Evolutionary conservation across 352 stramenopile species (phyloP), one percentile per base, ranked within the genome.

Genomic region (Phytophthora capsici): DNA sequence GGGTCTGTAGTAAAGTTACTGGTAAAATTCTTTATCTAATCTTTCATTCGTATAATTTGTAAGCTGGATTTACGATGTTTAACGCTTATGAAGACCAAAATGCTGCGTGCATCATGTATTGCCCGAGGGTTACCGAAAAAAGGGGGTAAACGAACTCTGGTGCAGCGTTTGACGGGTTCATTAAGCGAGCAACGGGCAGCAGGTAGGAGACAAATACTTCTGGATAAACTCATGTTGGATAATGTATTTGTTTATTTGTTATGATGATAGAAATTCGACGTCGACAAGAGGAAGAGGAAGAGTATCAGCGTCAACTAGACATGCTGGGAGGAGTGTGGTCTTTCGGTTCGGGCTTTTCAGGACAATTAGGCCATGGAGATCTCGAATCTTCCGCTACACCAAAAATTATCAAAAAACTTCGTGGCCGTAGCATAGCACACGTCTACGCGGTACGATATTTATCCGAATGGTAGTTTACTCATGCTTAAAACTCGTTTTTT

Each of bases 251-350:
- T n/a, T 25, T 26, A 7, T 10, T 6, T 52, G 7, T 13, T 45
- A 6, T 17, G n/a, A 17, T 13, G 19, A 20, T 66, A 95, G 86
- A 95, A 58, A 84, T 88, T 52, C 49, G 63, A 3, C 63, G 73
- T 17, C 77, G 77, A 16, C 67, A 89, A 28, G 66, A 90, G 28
- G 82, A 89, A 28, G 82, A 90, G 53, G 70, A 84, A 14, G 80
- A 87, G 36, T 90, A 90, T 47, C 76, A 95, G 60, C 69, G 79
- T 12, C 83, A 93, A 45, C 54, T 91, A 12, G 82, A 95, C 37
- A 92, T 91, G 77, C 69, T 95, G 34, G 87, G 87, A 14, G 87
- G 87, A 14, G 79, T 95, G 6, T 95, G 87, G 87, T 88, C 80
- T 1, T 95, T 93, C 61, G 87, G 87, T 6, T 91, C 84, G 0